Evolutionary conservation across 1,284 basidiomycete species (phyloP), one percentile per base, ranked within the genome.

Genomic region (Ustanciosporium gigantosporum): DNA sequence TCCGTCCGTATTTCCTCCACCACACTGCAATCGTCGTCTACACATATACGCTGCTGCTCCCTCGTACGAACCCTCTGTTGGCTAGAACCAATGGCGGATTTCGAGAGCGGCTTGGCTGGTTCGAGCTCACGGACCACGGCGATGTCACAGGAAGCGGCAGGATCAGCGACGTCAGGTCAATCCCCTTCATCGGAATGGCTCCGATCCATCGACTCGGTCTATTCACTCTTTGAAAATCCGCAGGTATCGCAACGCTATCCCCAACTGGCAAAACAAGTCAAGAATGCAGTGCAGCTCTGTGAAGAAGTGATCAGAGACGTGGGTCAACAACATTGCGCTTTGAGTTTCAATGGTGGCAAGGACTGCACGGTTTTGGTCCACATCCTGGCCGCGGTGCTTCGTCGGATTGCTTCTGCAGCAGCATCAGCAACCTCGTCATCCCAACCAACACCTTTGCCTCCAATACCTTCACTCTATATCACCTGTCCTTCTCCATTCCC

Each of bases 331-430:
- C 65, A 65, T 15, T 71, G 69, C 27, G 66, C 74, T 1, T 51
- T 98, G 42, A 95, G 91, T 78, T 98, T 96, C 81, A 98, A 98
- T 68, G 94, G 94, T 13, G 94, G 94, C 35, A 98, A 98, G 78
- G 94, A 98, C 76, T 97, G 49, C 77, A 97, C 93, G 0, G 92
- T 97, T 11, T 84, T 98, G 19, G 82, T 97, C 3, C 93, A 96
- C 78, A 85, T 98, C 27, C 87, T 90, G 41, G 87, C 87, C 3
- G 89, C 87, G 8, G 76, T 78, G 5, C 85, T 84, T 13, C 80
- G 91, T 43, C 50, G 65, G 3, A 25, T 84, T 82, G 25, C 35
- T n/a, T 32, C 29, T 31, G 34, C 27, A 36, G 43, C 31, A 46
- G 25, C 40, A 2, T 2, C 31, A n/a, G 17, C 45, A 7, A 14